Evolutionary conservation across 148 eudicot species (phyloP), one percentile per base, ranked within the genome.

Genomic region (Camellia granthamiana): DNA sequence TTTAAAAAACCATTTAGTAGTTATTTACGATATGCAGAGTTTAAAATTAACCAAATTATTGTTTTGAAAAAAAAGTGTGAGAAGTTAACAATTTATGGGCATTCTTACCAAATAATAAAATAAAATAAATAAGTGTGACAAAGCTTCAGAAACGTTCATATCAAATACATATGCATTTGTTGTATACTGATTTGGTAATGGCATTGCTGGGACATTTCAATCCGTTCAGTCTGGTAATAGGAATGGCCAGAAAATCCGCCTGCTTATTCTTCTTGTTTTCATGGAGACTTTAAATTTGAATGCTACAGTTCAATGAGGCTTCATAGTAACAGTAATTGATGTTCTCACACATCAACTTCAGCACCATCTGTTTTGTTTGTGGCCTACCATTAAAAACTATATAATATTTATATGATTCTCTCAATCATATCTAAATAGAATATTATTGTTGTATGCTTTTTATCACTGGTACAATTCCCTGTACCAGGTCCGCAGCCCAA

Each of bases 401-500:
- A 62, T 30, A 30, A 30, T 30, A 30, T 30, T 30, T 30, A 30
- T 30, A 30, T 30, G 38, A 30, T 15, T 60, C 64, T 60, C 19
- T 60, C 43, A 13, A 49, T 49, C 52, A 49, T 49, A 49, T 49
- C 52, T 49, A 49, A 49, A 49, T 49, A 49, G 74, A n/a, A 71
- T 21, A 9, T 47, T 30, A 16, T 46, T 60, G 38, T 71, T 8
- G 7, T 18, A 55, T 65, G 19, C 38, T 7, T 49, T 46, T 71
- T 47, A 71, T 71, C 74, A 1, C 14, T 11, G 3, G 21, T 46
- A 4, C 46, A 18, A 71, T 46, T 69, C 72, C 51, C 63, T 6
- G 14, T 13, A 61, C 6, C 75, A 21, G 84, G 80, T 69, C 62
- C 77, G 77, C 84, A 76, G n/a, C n/a, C 80, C 80, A 55, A 81